Conservation (phyloP, 805 yeast genomes). For the Candida maris region DNA sequence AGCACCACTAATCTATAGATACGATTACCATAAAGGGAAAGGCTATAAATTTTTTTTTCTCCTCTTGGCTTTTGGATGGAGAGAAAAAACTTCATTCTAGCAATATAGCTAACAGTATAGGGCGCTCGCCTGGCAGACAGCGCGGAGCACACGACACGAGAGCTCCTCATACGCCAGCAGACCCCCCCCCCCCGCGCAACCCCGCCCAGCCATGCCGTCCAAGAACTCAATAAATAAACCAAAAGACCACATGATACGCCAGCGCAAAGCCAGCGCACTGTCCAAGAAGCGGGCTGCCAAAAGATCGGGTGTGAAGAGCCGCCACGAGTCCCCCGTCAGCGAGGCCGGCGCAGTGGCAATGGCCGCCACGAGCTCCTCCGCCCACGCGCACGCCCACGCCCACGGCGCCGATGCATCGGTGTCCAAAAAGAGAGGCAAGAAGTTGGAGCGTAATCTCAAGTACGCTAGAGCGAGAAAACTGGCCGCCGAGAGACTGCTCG, state of each 20-base stretch:
- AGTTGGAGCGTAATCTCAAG: conserved; percentile 73
- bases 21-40: too few relatives aligned
- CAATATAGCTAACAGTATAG: too few relatives aligned
- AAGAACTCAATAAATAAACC: conserved; percentile 82
- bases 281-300: conserved; percentile 51
- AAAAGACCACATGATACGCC: conserved; percentile 51
- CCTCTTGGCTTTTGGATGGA: too few relatives aligned
- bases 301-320: conserved; percentile 5
- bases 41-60: too few relatives aligned
- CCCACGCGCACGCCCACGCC: conserved; percentile 27
- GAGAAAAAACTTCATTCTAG: too few relatives aligned
- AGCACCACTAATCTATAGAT: too few relatives aligned
- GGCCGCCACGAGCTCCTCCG: conserved; percentile 1
- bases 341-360: too few relatives aligned
- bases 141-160: too few relatives aligned
- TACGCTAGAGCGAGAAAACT: conserved; percentile 57
- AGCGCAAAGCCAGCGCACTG: conserved; percentile 46
- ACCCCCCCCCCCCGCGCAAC: conserved; percentile 1
- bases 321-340: background rate
- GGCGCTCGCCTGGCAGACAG: too few relatives aligned
- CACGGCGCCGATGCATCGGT: too few relatives aligned
- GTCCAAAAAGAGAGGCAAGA: conserved; percentile 74
- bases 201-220: conserved; percentile 59
- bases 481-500: conserved; percentile 37
- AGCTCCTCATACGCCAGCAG: background rate